Evolutionary conservation across 208 protist species (phyloP).

Genomic region (Eutreptiella sp.): DNA sequence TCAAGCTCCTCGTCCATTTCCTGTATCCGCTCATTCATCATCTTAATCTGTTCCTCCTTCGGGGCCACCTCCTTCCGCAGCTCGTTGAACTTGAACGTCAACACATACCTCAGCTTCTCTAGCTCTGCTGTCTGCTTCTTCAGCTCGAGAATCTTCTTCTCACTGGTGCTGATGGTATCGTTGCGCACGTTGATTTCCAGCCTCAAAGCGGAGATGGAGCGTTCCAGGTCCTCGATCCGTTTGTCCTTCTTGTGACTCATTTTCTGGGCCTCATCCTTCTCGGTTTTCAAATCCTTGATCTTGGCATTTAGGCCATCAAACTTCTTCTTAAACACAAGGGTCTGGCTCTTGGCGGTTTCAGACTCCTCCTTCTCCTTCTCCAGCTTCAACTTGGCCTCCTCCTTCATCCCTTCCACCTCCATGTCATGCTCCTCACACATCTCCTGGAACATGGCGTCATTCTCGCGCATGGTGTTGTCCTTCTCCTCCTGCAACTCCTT

Average conservation of each 20-base stretch:
- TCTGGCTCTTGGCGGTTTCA: too few species aligned
- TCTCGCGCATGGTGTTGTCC: neutral
- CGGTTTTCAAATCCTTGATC: conserved; percentile 12
- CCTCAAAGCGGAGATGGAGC: too few species aligned
- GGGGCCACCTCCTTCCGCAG: conserved; percentile 37
- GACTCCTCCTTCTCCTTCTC: too few species aligned
- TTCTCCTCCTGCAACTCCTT: conserved; percentile 6
- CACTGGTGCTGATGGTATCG: conserved; percentile 27
- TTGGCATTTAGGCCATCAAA: conserved; percentile 18
- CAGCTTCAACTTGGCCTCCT: too few species aligned
- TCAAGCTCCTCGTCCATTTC: conserved; percentile 35
- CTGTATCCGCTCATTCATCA: conserved; percentile 30
- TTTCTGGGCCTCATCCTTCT: conserved; percentile 18
- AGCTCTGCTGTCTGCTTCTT: conserved; percentile 40
- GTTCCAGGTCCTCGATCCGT: conserved; percentile 30
- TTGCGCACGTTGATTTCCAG: conserved; percentile 21
- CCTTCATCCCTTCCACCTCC: too few species aligned
- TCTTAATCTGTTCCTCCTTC: conserved; percentile 33
- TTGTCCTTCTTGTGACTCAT: conserved; percentile 15
- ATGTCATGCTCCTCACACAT: conserved; percentile 12
- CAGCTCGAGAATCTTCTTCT: conserved; percentile 34
- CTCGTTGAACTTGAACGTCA: conserved; percentile 41
- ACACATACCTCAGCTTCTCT: conserved; percentile 39
- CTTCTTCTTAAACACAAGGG: too few species aligned
- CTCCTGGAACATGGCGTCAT: conserved; percentile 20